Evolutionary conservation across 192 early-diverging fungal genomes (phyloP), one percentile per base, ranked within the genome.

Genomic region (Dimargaris cristalligena): DNA sequence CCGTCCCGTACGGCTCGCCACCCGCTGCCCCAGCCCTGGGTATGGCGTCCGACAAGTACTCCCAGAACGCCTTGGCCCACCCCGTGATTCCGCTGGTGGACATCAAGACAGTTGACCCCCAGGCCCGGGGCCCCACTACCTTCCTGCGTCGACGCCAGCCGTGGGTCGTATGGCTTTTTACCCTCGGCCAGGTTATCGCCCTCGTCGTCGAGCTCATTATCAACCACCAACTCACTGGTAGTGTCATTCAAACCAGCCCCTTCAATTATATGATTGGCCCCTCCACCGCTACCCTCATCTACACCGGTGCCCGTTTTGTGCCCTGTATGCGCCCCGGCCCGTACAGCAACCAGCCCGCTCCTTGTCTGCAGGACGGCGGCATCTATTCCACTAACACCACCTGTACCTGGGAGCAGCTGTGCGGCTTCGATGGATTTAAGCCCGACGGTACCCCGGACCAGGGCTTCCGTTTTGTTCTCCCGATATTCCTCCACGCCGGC

Each of bases 231-330:
- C 44, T 74, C 16, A 89, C 85, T 0, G 80, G 83, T 10, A 58
- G 44, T 14, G 30, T 79, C 25, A 85, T 92, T 34, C 65, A 84
- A 59, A 79, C 78, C 0, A 71, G 67, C 28, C 81, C 84, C 0
- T 78, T 85, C 60, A 92, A 92, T 60, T 78, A 75, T 60, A 83
- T 93, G 81, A 88, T 91, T 64, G 90, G 90, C 8, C 89, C 89
- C 9, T 59, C 71, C 2, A 38, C 75, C 3, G 73, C 73, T 8
- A 67, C 76, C 0, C 71, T 91, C 30, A 84, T 92, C 34, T 65
- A 66, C 18, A 61, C 82, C 25, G 90, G 90, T 16, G 87, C 86
- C 0, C 71, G 87, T 6, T 91, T 84, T 64, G 75, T 83, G 2
- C 86, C 87, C 20, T 92, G 90, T 64, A 92, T 92, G 77, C 68